These are phyloP conservation scores for Kodamaea nitidulidarum DNA, from an alignment of 805 yeast species.

Conservation along the genomic window DNA sequence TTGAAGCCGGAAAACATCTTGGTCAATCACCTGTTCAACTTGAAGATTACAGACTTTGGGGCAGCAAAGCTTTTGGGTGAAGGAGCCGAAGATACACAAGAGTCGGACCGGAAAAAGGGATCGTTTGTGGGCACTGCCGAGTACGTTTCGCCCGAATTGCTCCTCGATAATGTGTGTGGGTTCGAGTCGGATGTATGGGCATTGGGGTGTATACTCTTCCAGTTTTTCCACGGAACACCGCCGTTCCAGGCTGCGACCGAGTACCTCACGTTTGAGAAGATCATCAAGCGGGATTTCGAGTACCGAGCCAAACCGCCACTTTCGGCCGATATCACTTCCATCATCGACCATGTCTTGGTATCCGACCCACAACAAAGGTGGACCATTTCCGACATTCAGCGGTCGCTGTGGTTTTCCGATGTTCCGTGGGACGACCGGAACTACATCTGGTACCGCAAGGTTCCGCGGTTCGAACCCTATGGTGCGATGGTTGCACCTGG, in stretches of 20 bases:
- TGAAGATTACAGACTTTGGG: constrained; percentile 95
- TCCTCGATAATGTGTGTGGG: constrained; percentile 75
- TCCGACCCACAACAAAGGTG: constrained; percentile 30
- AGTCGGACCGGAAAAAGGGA: constrained; percentile 33
- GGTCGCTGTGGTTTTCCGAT: constrained; percentile 33
- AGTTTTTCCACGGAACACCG: constrained; percentile 77
- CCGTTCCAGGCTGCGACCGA: constrained; percentile 89
- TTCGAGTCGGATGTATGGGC: constrained; percentile 92
- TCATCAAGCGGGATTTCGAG: constrained; percentile 68
- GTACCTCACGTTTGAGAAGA: constrained; percentile 82
- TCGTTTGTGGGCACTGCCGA: constrained; percentile 98
- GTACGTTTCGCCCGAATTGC: constrained; percentile 88
- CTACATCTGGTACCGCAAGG: constrained; percentile 34
- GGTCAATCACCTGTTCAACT: constrained; percentile 76
- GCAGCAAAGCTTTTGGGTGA: constrained; percentile 75
- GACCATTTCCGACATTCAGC: constrained; percentile 32
- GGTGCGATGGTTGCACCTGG: constrained; percentile 6
- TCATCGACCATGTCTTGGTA: constrained; percentile 32
- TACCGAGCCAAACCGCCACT: constrained; percentile 30
- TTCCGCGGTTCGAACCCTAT: constrained; percentile 26
- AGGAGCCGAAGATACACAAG: constrained; percentile 22
- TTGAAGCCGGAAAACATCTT: constrained; percentile 91
- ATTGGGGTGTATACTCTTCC: constrained; percentile 81
- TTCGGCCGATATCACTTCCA: constrained; percentile 25
- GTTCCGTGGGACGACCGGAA: constrained; percentile 39